Conservation (phyloP, 1,284 basidiomycete species). For the Meripilus lineatus region DNA sequence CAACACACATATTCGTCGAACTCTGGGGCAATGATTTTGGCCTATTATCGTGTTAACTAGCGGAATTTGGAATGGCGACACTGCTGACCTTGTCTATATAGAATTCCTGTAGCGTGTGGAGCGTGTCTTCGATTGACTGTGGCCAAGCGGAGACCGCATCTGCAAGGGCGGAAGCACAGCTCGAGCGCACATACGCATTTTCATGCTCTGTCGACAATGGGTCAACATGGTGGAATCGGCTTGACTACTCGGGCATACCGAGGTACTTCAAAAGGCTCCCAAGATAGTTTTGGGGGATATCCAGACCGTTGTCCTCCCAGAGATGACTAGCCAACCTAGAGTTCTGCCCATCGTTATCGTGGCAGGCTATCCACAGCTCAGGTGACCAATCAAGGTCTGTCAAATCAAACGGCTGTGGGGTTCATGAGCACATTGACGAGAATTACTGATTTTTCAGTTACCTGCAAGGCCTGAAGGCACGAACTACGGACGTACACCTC, state of each 20-base stretch:
- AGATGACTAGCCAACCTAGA: slow-evolving; percentile 75
- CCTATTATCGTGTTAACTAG: slow-evolving; percentile 30
- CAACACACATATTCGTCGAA: slow-evolving; percentile 76
- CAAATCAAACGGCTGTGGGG: slow-evolving; percentile 79
- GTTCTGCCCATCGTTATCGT: slow-evolving; percentile 93
- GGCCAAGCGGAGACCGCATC: slow-evolving; percentile 79
- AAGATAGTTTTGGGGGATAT: slow-evolving; percentile 77
- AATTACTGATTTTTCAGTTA: slow-evolving; percentile 26
- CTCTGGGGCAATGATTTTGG: slow-evolving; percentile 84
- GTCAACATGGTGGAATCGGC: slow-evolving; percentile 8
- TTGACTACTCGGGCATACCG: slow-evolving; percentile 39
- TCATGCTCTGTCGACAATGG: slow-evolving; percentile 60
- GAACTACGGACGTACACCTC: slow-evolving; percentile 89
- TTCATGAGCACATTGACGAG: slow-evolving; percentile 1
- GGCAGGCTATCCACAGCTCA: slow-evolving; percentile 85
- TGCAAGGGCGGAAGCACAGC: slow-evolving; percentile 72
- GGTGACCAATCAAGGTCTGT: slow-evolving; percentile 94
- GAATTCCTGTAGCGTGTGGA: slow-evolving; percentile 1
- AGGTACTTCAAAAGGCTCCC: slow-evolving; percentile 63
- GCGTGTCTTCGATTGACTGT: slow-evolving; percentile 44
- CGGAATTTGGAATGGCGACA: background rate
- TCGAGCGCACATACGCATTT: slow-evolving; percentile 76
- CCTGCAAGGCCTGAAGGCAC: slow-evolving; percentile 89
- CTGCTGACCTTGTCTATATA: slow-evolving; percentile 5
- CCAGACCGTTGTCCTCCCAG: slow-evolving; percentile 97